phyloP scores from a whole-genome alignment of 2,329 filamentous ascomycete genomes.

The Teratosphaeria pseudoeucalypti region DNA sequence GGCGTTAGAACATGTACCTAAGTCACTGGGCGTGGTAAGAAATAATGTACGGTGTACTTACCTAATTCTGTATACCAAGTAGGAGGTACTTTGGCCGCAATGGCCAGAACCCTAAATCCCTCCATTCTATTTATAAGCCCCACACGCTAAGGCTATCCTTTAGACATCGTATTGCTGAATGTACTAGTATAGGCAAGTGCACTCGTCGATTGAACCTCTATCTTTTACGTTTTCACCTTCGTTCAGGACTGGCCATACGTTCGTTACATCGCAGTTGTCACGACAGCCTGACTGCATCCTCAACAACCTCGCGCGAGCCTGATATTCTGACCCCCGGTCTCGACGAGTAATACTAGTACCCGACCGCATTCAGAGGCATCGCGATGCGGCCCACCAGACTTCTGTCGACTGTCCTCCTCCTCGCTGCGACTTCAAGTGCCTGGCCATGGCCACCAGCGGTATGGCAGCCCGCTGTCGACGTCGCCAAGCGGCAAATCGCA shows the following conservation, averaged over 20 bases:
- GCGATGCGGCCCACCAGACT: constrained; percentile 26
- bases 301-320: background rate
- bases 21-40: too few relatives aligned
- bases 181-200: background rate
- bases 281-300: background rate
- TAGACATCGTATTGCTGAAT: background rate
- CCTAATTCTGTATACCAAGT: too few relatives aligned
- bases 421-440: constrained; percentile 22
- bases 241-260: background rate
- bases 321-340: background rate
- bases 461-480: constrained; percentile 15
- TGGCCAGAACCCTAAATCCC: background rate
- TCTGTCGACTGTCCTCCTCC: constrained; percentile 21
- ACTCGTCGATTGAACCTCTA: too few relatives aligned
- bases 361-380: constrained; percentile 3
- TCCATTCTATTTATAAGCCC: background rate
- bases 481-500: constrained; percentile 18
- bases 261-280: background rate
- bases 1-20: too few relatives aligned
- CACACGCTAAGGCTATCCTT: background rate
- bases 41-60: too few relatives aligned
- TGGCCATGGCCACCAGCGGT: constrained; percentile 12
- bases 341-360: background rate
- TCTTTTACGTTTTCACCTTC: background rate
- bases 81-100: too few relatives aligned